Base-by-base conservation (phyloP, 768 basidiomycete genomes). In the Tricholoma sp. region DNA sequence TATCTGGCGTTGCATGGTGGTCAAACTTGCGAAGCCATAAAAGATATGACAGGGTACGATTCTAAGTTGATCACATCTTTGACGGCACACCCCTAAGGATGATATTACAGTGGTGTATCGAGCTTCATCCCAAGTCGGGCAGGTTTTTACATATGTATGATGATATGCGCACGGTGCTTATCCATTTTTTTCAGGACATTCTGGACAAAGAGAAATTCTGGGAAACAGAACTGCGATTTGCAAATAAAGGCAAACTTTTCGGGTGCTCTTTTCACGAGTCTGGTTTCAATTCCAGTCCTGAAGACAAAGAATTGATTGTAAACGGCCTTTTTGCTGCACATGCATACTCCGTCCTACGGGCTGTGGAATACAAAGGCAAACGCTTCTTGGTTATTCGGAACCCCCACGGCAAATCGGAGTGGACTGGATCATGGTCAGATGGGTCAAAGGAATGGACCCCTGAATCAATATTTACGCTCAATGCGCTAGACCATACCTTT, bases 11-110 rank as follows among this genome's bases (percentile, higher is more conserved):
- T 83, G 82, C 81, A 78, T 82, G 1, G 76, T 81, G 1, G 64
- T 84, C 1, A 69, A n/a, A n/a, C n/a, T 82, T 20, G 82, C 83
- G 62, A 84, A 84, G 60, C 81, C 82, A 3, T 84, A 77, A 50
- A 74, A 82, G 12, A n/a, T n/a, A n/a, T n/a, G n/a, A n/a, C n/a
- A n/a, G n/a, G n/a, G n/a, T n/a, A n/a, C n/a, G n/a, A n/a, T 55
- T 67, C n/a, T n/a, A n/a, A n/a, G n/a, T n/a, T n/a, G n/a, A n/a
- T n/a, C n/a, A 28, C 68, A 67, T 29, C 80, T 76, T 17, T 76
- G 77, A 55, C 63, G 74, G n/a, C n/a, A n/a, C n/a, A n/a, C n/a
- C n/a, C n/a, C n/a, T n/a, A n/a, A n/a, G n/a, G n/a, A n/a, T n/a
- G n/a, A n/a, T n/a, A n/a, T n/a, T n/a, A n/a, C n/a, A n/a, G n/a